Conservation (phyloP, 2,329 filamentous ascomycete genomes). For the Fusarium sp. region DNA sequence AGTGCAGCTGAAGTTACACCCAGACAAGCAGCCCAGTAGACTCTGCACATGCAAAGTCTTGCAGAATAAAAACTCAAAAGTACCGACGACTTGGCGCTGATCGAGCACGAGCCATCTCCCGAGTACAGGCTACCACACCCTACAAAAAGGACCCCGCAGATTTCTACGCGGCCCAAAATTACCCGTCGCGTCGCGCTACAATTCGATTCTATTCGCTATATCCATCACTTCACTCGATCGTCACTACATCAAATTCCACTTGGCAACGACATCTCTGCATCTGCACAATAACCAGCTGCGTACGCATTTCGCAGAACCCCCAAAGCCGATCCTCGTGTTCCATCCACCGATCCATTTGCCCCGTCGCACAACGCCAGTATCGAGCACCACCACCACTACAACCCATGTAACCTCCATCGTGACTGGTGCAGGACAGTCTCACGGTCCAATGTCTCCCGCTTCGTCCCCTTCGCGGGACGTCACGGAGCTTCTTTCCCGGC, state of each 20-base stretch:
- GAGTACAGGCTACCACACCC: not conserved
- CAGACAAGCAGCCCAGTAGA: not conserved
- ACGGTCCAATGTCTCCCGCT: constrained; percentile 46
- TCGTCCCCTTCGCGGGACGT: constrained; percentile 42
- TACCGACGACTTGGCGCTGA: constrained; percentile 27
- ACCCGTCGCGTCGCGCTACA: constrained; percentile 37
- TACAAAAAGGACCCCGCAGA: constrained; percentile 32
- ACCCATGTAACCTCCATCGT: constrained; percentile 42
- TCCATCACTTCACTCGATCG: constrained; percentile 7
- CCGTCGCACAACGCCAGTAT: constrained; percentile 10
- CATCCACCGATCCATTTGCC: not conserved
- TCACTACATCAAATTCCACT: not conserved
- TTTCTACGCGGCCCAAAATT: constrained; percentile 35
- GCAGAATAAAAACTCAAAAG: constrained; percentile 17
- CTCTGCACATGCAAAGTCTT: constrained; percentile 1
- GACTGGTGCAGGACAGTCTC: constrained; percentile 28
- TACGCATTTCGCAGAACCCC: not conserved
- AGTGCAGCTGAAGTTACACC: not conserved
- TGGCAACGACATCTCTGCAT: not conserved
- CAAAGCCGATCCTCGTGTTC: not conserved
- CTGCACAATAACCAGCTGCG: not conserved
- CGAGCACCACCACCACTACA: constrained; percentile 7
- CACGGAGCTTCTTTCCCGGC: constrained; percentile 43
- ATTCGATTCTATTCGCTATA: constrained; percentile 18
- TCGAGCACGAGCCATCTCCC: constrained; percentile 37